Evolutionary conservation across 2,329 filamentous ascomycete species (phyloP), one percentile per base, ranked within the genome.

Genomic region (Ciborinia camelliae): DNA sequence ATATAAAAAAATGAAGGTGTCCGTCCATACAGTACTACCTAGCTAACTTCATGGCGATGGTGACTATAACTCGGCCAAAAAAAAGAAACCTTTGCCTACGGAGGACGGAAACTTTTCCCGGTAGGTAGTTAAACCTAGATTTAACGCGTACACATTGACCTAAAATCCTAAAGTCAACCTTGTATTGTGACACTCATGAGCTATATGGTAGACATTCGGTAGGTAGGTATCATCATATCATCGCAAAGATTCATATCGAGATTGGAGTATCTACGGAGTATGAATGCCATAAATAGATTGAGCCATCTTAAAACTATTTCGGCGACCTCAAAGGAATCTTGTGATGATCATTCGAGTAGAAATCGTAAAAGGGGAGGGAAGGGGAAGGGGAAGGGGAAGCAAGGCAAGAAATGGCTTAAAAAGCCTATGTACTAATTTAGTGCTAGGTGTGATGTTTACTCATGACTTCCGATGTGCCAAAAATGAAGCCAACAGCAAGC

Each of bases 241-340:
- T 47, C 18, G 26, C 35, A 12, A 47, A 30, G 9, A 5, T 52
- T n/a, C 9, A 59, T 35, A 35, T 47, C 26, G n/a, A n/a, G n/a
- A n/a, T n/a, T n/a, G n/a, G n/a, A n/a, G n/a, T n/a, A n/a, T n/a
- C n/a, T n/a, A n/a, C n/a, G n/a, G n/a, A n/a, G n/a, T 14, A 20
- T 15, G n/a, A 55, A 23, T 62, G 30, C 48, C 59, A 62, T 62
- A 54, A 62, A 43, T 62, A 62, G 59, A 54, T 43, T 43, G 14
- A 54, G 48, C 35, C 45, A 32, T 45, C 37, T n/a, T 43, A 43
- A 26, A 32, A 59, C 41, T 15, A 59, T 45, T 15, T 62, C 59
- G 59, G 32, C 59, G 59, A 62, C 59, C 59, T 62, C 39, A 15
- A 58, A 41, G 26, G 26, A 53, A 20, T 62, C 48, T 20, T 43